Conservation (phyloP, 306 rosid genomes). For the Echinosophora koreensis region DNA sequence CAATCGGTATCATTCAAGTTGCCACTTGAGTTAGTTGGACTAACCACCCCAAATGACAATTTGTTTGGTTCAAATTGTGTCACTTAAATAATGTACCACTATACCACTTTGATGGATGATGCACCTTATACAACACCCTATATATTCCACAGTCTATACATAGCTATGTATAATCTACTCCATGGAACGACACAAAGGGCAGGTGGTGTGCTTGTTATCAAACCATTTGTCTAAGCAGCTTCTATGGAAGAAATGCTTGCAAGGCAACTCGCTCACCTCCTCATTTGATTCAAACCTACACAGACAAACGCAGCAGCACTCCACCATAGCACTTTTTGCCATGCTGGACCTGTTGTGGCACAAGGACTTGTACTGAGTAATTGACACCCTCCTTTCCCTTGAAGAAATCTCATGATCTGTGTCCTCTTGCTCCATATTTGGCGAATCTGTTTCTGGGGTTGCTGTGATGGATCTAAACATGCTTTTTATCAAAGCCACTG, state of each 20-base stretch:
- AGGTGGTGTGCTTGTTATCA: constrained; percentile 58
- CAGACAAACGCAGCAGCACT: constrained; percentile 87
- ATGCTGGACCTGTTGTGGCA: constrained; percentile 24
- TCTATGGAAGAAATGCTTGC: constrained; percentile 85
- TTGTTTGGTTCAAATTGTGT: too few species aligned
- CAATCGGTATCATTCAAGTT: too few species aligned
- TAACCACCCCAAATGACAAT: too few species aligned
- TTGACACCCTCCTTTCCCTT: constrained; percentile 62
- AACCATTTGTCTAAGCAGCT: constrained; percentile 87
- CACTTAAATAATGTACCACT: too few species aligned
- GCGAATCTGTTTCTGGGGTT: not conserved
- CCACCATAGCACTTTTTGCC: constrained; percentile 20
- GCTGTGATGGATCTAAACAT: constrained; percentile 59
- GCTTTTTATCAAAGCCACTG: constrained; percentile 68
- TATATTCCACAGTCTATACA: too few species aligned
- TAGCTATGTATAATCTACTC: constrained; percentile 28
- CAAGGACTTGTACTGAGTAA: constrained; percentile 62
- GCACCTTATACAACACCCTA: too few species aligned
- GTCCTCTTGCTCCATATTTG: constrained; percentile 45
- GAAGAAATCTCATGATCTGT: constrained; percentile 34
- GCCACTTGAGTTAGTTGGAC: too few species aligned
- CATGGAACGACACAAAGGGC: constrained; percentile 87
- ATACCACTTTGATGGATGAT: too few species aligned
- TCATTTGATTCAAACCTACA: constrained; percentile 72
- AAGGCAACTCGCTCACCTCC: constrained; percentile 80